Conservation (phyloP, 2,329 filamentous ascomycete genomes). For the Ceratocystis diversiconidia region DNA sequence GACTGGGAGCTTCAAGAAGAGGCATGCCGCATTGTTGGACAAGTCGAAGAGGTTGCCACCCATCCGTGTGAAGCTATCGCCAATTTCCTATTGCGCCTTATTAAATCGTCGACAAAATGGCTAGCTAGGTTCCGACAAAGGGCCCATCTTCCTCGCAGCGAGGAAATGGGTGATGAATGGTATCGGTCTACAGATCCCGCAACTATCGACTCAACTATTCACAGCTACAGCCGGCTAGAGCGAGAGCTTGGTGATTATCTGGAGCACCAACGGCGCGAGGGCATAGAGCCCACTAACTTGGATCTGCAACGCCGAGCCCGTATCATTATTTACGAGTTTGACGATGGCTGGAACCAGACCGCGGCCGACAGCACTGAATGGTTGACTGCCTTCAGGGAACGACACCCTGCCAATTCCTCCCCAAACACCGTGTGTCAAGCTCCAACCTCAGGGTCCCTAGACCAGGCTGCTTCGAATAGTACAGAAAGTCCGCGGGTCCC, state of each 20-base stretch:
- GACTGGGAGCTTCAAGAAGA: conserved; percentile 46
- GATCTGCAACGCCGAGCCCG: conserved; percentile 43
- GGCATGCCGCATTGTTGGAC: conserved; percentile 42
- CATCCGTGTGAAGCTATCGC: conserved; percentile 36
- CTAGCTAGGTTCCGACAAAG: conserved; percentile 41
- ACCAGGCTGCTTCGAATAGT: neutral
- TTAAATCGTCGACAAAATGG: conserved; percentile 38
- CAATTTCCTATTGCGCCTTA: conserved; percentile 42
- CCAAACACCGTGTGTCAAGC: neutral
- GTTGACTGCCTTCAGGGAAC: conserved; percentile 38
- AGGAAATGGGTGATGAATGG: conserved; percentile 37
- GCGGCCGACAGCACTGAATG: conserved; percentile 42
- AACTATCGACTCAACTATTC: conserved; percentile 45
- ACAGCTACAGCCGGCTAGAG: conserved; percentile 44
- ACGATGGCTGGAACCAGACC: conserved; percentile 51
- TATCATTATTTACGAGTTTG: conserved; percentile 47
- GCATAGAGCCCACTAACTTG: conserved; percentile 37
- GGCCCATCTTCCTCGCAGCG: conserved; percentile 41
- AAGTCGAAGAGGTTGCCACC: conserved; percentile 39
- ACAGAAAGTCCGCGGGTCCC: neutral
- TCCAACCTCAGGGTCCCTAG: neutral
- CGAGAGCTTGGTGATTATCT: conserved; percentile 41
- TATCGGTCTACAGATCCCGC: conserved; percentile 38
- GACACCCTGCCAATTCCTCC: conserved; percentile 25
- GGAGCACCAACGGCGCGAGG: conserved; percentile 30